phyloP scores from a whole-genome alignment of 2,329 filamentous ascomycete species.

The Colletotrichum sojae region DNA sequence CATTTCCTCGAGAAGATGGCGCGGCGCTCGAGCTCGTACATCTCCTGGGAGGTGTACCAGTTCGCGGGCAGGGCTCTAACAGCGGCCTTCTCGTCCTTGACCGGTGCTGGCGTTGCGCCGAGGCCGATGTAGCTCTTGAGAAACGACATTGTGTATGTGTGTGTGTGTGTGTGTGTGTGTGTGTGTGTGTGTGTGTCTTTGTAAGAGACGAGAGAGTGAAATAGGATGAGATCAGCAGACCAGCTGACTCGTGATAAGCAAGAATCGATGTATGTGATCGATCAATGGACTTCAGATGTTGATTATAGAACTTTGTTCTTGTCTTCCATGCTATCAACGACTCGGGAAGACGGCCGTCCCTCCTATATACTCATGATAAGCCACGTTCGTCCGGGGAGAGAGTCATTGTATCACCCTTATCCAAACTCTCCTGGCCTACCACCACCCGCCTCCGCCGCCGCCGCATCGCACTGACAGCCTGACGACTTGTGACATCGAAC shows the following conservation, averaged over 20 bases:
- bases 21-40: slow-evolving; percentile 70
- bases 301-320: background rate
- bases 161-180: slow-evolving; percentile 23
- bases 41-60: slow-evolving; percentile 67
- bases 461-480: slow-evolving; percentile 11
- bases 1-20: slow-evolving; percentile 71
- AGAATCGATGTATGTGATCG: background rate
- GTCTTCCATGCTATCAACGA: background rate
- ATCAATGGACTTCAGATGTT: background rate
- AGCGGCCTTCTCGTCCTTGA: slow-evolving; percentile 48
- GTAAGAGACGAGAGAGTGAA: background rate
- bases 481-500: slow-evolving; percentile 13
- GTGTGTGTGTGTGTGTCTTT: too few species aligned
- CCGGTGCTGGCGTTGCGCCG: slow-evolving; percentile 42
- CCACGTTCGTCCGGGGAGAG: slow-evolving; percentile 10
- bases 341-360: slow-evolving; percentile 24
- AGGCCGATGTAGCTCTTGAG: slow-evolving; percentile 57
- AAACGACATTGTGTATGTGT: slow-evolving; percentile 46
- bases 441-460: slow-evolving; percentile 5
- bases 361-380: slow-evolving; percentile 41
- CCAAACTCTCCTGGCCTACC: slow-evolving; percentile 9
- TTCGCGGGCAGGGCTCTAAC: slow-evolving; percentile 60
- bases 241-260: slow-evolving; percentile 1
- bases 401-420: slow-evolving; percentile 24
- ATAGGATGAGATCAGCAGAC: background rate